These are phyloP conservation scores for Tylopilus intermedius DNA, from an alignment of 768 basidiomycete genomes.

Conservation along the genomic window DNA sequence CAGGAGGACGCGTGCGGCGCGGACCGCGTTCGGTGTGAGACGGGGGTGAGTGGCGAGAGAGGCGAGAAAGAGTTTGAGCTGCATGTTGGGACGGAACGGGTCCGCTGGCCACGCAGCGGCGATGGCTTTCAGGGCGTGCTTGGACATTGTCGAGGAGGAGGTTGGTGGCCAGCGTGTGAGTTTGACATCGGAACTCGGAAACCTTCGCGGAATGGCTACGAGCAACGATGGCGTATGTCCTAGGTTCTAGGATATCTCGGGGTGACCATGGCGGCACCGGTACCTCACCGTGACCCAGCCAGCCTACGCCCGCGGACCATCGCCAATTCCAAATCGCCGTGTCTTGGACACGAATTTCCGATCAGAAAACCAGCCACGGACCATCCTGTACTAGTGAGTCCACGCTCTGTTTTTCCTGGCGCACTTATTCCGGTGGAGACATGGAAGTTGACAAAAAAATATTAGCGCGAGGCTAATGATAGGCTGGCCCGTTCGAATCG, in stretches of 20 bases:
- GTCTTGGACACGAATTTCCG: neutral
- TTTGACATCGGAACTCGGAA: slow-evolving; percentile 19
- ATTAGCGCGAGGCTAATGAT: no score
- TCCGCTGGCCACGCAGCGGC: slow-evolving; percentile 65
- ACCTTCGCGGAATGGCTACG: slow-evolving; percentile 17
- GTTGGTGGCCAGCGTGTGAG: neutral
- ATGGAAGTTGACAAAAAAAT: neutral
- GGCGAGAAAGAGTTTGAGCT: slow-evolving; percentile 60
- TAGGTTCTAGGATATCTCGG: no score
- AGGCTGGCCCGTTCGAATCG: neutral
- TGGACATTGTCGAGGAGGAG: slow-evolving; percentile 20
- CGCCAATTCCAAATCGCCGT: neutral
- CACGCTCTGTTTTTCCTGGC: neutral
- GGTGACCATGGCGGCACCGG: no score
- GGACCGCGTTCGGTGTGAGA: slow-evolving; percentile 56
- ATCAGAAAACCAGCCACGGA: neutral
- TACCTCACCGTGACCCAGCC: neutral
- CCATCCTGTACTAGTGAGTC: neutral
- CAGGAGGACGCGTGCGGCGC: slow-evolving; percentile 51
- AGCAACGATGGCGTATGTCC: neutral
- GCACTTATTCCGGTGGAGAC: neutral
- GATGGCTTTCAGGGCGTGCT: slow-evolving; percentile 46
- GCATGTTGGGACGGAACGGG: slow-evolving; percentile 73
- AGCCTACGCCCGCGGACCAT: slow-evolving; percentile 1
- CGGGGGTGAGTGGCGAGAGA: slow-evolving; percentile 66